Evolutionary conservation across 257 asterid species (phyloP).

Genomic region (Cordia subcordata): DNA sequence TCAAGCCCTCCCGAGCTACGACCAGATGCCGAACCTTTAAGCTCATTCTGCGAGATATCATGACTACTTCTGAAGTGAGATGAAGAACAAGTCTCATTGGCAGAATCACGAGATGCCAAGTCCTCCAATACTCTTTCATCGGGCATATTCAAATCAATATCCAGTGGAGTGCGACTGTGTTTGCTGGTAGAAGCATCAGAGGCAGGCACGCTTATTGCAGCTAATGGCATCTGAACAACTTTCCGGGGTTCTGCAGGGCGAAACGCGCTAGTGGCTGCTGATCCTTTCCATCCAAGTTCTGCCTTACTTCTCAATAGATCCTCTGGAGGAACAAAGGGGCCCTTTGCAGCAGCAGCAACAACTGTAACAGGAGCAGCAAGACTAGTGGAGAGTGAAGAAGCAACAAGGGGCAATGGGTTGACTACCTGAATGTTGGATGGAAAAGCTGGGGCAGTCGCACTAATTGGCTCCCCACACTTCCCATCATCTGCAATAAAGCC

Average conservation of each 20-base stretch:
- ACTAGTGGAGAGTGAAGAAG: constrained; percentile 25
- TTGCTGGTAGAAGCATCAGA: constrained; percentile 47
- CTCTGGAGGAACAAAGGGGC: constrained; percentile 41
- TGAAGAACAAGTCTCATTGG: constrained; percentile 18
- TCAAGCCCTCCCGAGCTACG: constrained; percentile 37
- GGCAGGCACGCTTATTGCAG: constrained; percentile 16
- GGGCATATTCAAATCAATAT: constrained; percentile 50
- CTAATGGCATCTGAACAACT: constrained; percentile 26
- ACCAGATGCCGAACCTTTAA: constrained; percentile 21
- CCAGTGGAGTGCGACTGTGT: constrained; percentile 35
- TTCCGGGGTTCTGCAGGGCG: constrained; percentile 57
- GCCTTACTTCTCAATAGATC: constrained; percentile 43
- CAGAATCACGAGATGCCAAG: constrained; percentile 31
- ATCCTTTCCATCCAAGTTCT: constrained; percentile 52
- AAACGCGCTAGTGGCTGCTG: constrained; percentile 60
- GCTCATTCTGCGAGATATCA: constrained; percentile 19
- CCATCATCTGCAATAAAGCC: constrained; percentile 67
- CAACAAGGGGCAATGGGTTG: constrained; percentile 33
- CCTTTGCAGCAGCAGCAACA: constrained; percentile 43
- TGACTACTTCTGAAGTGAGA: constrained; percentile 16
- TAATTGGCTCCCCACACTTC: constrained; percentile 48
- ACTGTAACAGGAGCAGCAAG: constrained; percentile 49
- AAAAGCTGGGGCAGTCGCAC: constrained; percentile 20
- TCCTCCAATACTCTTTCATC: constrained; percentile 52
- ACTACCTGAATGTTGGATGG: constrained; percentile 30